Evolutionary conservation across 2,329 filamentous ascomycete genomes (phyloP), one percentile per base, ranked within the genome.

Genomic region (Alternaria atra): DNA sequence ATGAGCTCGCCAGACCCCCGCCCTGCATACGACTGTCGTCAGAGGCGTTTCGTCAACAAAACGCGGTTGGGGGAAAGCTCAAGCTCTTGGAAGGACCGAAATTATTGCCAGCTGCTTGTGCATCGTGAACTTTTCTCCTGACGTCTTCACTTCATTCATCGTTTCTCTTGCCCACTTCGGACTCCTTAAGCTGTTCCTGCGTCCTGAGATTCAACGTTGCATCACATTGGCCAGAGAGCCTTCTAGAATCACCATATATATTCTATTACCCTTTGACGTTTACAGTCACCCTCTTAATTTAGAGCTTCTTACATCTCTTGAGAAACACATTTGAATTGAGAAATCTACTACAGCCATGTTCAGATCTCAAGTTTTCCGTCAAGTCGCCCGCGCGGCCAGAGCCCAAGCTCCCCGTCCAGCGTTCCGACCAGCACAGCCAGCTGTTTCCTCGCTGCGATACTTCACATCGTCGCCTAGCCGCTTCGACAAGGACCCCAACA

Each of bases 331-430:
- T 25, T 56, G 23, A 27, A 13, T 40, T 46, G 29, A n/a, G 58
- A 58, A 61, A 54, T 34, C 52, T 57, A 48, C 35, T 39, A 17
- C 53, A 62, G 62, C 54, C 50, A 80, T 80, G 77, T 75, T 79
- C 69, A 73, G 65, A 64, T 66, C 75, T 47, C 73, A 73, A 47
- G 39, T 75, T 25, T 61, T 77, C 47, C 74, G 76, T 48, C 73
- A 74, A 40, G 63, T 72, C 37, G 69, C 70, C 32, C 71, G 75
- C 44, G 68, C 72, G 40, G 64, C 71, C 51, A 61, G 60, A 48
- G 58, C 66, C 23, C 75, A 73, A 61, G 68, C 67, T 60, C 71
- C 75, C n/a, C 73, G 71, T 59, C 59, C 68, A 54, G 59, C 70
- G 37, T 58, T 71, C 35, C 58, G 67, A 51, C 59, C 67, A 44